A percentile compares a stretch with the other conserved stretches of the same genome.
Conservation (phyloP, 495 filamentous ascomycete species). For the Aspergillus olivimuriae region DNA sequence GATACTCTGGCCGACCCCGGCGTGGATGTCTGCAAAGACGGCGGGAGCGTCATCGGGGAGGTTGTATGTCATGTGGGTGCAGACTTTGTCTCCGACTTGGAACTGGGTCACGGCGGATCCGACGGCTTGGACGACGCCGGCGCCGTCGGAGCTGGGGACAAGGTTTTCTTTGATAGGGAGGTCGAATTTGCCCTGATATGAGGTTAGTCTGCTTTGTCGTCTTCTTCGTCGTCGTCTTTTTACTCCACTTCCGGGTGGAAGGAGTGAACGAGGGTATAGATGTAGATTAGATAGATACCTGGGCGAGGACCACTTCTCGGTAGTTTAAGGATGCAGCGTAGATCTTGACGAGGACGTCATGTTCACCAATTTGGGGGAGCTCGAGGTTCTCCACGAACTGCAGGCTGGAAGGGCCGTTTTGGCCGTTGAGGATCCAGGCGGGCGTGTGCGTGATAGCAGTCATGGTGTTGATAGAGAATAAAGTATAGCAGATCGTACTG, state of each 20-base stretch:
- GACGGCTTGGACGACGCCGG: conserved; percentile 53
- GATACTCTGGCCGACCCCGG: conserved; percentile 54
- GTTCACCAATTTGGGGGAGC: conserved; percentile 37
- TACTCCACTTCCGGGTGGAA: too few relatives aligned
- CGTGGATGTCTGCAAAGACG: conserved; percentile 22
- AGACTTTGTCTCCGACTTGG: conserved; percentile 11
- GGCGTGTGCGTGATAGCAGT: not conserved
- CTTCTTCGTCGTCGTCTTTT: not conserved
- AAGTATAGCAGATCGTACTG: not conserved
- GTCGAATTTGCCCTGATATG: conserved; percentile 11
- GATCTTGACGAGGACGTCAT: conserved; percentile 59
- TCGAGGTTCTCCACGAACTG: conserved; percentile 1
- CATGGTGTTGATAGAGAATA: not conserved
- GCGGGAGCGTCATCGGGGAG: conserved; percentile 44
- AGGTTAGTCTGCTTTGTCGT: not conserved
- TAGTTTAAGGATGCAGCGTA: conserved; percentile 66
- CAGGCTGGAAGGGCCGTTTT: conserved; percentile 8
- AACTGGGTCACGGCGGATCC: conserved; percentile 12
- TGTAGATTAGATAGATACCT: conserved; percentile 21
- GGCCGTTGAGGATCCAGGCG: conserved; percentile 13
- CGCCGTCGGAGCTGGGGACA: conserved; percentile 60
- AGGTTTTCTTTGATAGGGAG: conserved; percentile 40
- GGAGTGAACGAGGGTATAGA: not conserved
- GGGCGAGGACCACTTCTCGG: conserved; percentile 61
- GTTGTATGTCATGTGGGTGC: conserved; percentile 7